Evolutionary conservation across 2,329 filamentous ascomycete genomes (phyloP).

Genomic region (Hypoxylon sp.): DNA sequence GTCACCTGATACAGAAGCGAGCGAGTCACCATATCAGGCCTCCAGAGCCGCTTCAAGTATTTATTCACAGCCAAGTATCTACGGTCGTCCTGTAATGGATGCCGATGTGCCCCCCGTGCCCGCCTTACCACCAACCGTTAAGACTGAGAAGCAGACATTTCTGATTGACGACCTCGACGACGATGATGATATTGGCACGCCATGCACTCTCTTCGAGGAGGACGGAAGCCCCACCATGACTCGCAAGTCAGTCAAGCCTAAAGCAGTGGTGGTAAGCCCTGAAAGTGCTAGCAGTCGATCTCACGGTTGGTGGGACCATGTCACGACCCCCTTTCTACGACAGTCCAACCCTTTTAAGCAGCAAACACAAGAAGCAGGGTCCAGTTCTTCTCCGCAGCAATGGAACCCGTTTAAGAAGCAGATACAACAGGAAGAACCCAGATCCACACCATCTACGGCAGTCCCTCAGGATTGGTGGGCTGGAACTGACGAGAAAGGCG

Average conservation of each 20-base stretch:
- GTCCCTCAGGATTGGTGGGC: conserved; percentile 49
- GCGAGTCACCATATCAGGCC: conserved; percentile 57
- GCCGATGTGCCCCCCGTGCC: conserved; percentile 71
- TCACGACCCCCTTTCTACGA: conserved; percentile 76
- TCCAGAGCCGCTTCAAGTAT: conserved; percentile 68
- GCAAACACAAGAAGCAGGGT: conserved; percentile 48
- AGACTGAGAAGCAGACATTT: conserved; percentile 53
- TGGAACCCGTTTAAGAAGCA: conserved; percentile 69
- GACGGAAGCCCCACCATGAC: conserved; percentile 65
- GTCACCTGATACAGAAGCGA: conserved; percentile 73
- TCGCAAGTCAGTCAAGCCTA: conserved; percentile 57
- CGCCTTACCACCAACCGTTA: conserved; percentile 63
- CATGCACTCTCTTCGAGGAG: conserved; percentile 78
- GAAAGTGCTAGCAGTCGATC: conserved; percentile 70
- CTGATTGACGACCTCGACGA: conserved; percentile 61
- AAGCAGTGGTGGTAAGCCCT: conserved; percentile 56
- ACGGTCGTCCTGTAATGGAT: conserved; percentile 44
- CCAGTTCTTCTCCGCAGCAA: conserved; percentile 36
- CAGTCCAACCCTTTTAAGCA: conserved; percentile 60
- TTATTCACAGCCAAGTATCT: conserved; percentile 69
- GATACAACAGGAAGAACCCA: conserved; percentile 51
- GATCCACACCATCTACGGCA: conserved; percentile 18
- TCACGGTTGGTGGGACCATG: conserved; percentile 82
- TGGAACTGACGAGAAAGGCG: conserved; percentile 48
- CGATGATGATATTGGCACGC: conserved; percentile 61